Evolutionary conservation across 768 basidiomycete genomes (phyloP), one percentile per base, ranked within the genome.

Genomic region (Peribolospora kevripleyi): DNA sequence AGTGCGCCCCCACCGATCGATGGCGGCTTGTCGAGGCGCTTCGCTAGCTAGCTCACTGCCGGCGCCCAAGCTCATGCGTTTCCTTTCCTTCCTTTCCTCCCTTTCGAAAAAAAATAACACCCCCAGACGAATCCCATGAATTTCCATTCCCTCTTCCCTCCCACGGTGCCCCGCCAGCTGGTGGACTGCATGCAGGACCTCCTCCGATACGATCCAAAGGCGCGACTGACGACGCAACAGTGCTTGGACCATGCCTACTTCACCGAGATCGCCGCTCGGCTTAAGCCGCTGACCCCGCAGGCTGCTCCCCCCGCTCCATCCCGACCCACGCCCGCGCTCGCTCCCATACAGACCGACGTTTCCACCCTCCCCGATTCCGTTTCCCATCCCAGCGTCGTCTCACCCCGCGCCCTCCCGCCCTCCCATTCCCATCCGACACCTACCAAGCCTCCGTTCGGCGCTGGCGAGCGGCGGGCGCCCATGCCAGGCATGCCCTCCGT

Each of bases 171-270:
- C 4, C 68, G 74, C 53, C 57, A 83, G 77, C 73, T 98, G 52
- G 72, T 98, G 63, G 80, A 93, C 63, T 90, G 86, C 68, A 93
- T 98, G 64, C 74, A 78, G 50, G 85, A 91, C 64, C 73, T 95
- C 11, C 76, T 98, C 58, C 82, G 79, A 63, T 97, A 93, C 69
- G 85, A 97, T 62, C 90, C 93, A 37, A 78, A 79, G 46, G 72
- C 74, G 51, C 81, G 93, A 39, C 72, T 95, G 51, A 93, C 88
- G 1, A 82, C 84, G 55, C 74, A 74, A 51, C 77, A 90, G 65
- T 91, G 88, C 66, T 70, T 93, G 58, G 76, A 86, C 41, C 88
- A 95, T 66, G 73, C 78, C 10, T 98, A 97, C 71, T 77, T 95
- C 55, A 74, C 74, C 56, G 84, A 93, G 68, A 84, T 70, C 13